Evolutionary conservation across 345 rosid genomes (phyloP).

Genomic region (Eucalyptus virginea): DNA sequence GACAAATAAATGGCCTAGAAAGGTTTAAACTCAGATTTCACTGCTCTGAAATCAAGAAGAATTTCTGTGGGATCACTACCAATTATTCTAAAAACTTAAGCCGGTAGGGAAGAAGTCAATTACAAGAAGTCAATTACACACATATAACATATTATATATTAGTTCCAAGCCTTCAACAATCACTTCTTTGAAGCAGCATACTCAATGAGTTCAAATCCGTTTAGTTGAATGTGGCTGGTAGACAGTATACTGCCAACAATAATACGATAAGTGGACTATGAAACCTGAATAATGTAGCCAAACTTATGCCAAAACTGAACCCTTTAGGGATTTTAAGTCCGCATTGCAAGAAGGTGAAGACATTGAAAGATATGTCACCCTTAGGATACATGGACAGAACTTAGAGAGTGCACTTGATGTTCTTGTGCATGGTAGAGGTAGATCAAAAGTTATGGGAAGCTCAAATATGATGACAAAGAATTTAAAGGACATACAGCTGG

Average conservation of each 20-base stretch:
- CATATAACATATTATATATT: neutral
- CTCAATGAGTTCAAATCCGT: neutral
- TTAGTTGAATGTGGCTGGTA: neutral
- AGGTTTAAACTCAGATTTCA: neutral
- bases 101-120: neutral
- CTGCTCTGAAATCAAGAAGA: neutral
- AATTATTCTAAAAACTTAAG: neutral
- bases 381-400: neutral
- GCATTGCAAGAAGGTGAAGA: neutral
- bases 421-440: neutral
- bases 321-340: neutral
- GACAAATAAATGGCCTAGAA: neutral
- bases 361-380: neutral
- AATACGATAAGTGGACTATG: neutral
- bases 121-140: neutral
- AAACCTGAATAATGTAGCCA: neutral
- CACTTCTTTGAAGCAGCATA: neutral
- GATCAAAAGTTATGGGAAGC: neutral
- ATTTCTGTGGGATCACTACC: neutral
- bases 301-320: neutral
- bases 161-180: neutral
- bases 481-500: neutral
- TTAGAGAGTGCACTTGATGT: neutral
- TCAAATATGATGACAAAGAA: neutral
- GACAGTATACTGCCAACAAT: neutral